These are phyloP conservation scores for Jatropha podagrica DNA, from an alignment of 441 rosid genomes.

Conservation along the genomic window DNA sequence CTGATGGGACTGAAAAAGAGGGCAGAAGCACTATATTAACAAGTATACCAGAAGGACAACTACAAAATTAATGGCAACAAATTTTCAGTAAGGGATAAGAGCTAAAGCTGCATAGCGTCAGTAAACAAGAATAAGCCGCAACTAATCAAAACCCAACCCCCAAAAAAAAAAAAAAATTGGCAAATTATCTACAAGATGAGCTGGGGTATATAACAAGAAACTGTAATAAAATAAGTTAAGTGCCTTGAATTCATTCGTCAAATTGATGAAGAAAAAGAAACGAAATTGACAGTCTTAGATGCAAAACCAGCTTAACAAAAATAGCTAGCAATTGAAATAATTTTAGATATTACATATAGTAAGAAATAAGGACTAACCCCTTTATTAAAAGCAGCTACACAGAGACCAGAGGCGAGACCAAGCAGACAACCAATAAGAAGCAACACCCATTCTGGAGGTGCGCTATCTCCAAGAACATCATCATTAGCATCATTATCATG, in stretches of 20 bases:
- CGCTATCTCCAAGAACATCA: conserved; percentile 60
- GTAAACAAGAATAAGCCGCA: neutral
- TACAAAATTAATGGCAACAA: neutral
- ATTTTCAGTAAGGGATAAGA: neutral
- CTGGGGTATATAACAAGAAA: no score
- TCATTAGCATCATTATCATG: conserved; percentile 27
- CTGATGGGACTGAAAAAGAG: neutral
- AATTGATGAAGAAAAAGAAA: conserved; percentile 5
- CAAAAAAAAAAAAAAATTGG: neutral
- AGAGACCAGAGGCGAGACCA: conserved; percentile 86
- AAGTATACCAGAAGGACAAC: neutral
- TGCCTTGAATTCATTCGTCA: neutral
- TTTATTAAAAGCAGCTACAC: conserved; percentile 83
- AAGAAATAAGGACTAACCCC: conserved; percentile 46
- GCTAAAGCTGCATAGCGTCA: neutral
- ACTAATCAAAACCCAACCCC: neutral
- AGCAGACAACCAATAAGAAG: conserved; percentile 84
- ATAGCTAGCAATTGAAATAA: neutral
- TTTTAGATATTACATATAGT: neutral
- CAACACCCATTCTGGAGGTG: conserved; percentile 93
- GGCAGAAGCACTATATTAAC: neutral
- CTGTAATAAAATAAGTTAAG: no score
- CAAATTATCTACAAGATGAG: neutral
- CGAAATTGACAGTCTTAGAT: neutral
- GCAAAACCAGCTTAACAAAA: conserved; percentile 20